phyloP scores from a whole-genome alignment of 768 basidiomycete genomes.

The Trametes cubensis region DNA sequence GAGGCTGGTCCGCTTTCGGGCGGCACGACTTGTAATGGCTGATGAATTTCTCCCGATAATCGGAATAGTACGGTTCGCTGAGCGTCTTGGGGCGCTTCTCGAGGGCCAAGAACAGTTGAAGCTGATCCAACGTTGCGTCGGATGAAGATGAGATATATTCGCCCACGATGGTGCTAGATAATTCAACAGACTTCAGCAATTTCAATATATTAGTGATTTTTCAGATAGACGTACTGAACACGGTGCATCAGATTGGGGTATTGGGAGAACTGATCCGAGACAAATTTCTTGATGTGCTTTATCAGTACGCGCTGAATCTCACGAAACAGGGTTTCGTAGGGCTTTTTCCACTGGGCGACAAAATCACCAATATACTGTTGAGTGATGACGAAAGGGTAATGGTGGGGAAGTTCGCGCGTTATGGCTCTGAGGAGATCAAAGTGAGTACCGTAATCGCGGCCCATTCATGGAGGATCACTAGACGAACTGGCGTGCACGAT shows the following conservation, averaged over 20 bases:
- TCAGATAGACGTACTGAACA: slow-evolving; percentile 42
- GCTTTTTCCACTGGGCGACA: slow-evolving; percentile 51
- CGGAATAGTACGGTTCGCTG: slow-evolving; percentile 52
- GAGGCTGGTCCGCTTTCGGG: slow-evolving; percentile 19
- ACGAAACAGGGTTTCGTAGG: slow-evolving; percentile 49
- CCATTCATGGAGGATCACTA: no score
- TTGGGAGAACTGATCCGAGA: slow-evolving; percentile 50
- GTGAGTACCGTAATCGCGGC: neutral
- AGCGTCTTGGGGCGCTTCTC: slow-evolving; percentile 52
- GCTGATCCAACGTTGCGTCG: slow-evolving; percentile 40
- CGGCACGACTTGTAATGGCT: slow-evolving; percentile 30
- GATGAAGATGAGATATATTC: slow-evolving; percentile 52
- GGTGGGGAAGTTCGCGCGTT: slow-evolving; percentile 70
- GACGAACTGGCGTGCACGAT: slow-evolving; percentile 50
- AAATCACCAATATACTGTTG: slow-evolving; percentile 49
- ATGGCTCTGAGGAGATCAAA: slow-evolving; percentile 49
- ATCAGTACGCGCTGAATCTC: slow-evolving; percentile 41
- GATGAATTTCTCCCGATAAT: slow-evolving; percentile 42
- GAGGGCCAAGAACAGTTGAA: slow-evolving; percentile 52
- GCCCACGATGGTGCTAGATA: slow-evolving; percentile 51
- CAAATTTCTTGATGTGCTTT: slow-evolving; percentile 45
- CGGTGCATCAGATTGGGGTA: slow-evolving; percentile 53
- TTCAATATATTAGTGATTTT: neutral
- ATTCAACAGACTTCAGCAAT: neutral
- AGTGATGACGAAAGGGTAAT: slow-evolving; percentile 66